phyloP scores from a whole-genome alignment of 2,329 filamentous ascomycete species.

The Aspergillus hortae region DNA sequence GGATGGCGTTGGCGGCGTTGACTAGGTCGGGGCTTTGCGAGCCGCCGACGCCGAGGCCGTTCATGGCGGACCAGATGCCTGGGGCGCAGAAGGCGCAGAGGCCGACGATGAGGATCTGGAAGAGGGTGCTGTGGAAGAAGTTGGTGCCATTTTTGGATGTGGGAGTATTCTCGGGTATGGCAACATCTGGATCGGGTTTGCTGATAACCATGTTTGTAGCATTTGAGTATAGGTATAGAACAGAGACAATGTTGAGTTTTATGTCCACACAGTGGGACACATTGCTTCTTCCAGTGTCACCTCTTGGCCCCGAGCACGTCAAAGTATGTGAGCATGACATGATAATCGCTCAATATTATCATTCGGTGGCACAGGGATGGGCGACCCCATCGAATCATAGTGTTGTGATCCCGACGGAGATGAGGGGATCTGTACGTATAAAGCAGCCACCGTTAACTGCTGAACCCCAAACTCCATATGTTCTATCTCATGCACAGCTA shows the following conservation, averaged over 20 bases:
- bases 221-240: no score
- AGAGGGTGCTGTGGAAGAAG: conserved; percentile 22
- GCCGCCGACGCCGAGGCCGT: conserved; percentile 42
- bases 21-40: conserved; percentile 40
- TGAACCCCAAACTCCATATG: no score
- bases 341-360: background rate
- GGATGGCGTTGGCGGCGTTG: conserved; percentile 45
- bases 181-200: no score
- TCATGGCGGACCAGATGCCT: conserved; percentile 45
- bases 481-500: background rate
- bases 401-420: background rate
- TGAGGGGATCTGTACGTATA: background rate
- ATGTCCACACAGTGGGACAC: no score
- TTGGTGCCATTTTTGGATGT: no score
- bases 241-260: no score
- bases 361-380: background rate
- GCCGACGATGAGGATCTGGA: conserved; percentile 41
- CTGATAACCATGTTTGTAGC: no score
- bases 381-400: background rate
- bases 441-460: background rate
- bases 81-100: conserved; percentile 41
- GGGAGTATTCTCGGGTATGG: no score
- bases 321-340: background rate
- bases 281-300: no score
- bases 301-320: no score